These are phyloP conservation scores for Ogataea trehaloabstinens DNA, from an alignment of 805 yeast genomes.

Conservation along the genomic window DNA sequence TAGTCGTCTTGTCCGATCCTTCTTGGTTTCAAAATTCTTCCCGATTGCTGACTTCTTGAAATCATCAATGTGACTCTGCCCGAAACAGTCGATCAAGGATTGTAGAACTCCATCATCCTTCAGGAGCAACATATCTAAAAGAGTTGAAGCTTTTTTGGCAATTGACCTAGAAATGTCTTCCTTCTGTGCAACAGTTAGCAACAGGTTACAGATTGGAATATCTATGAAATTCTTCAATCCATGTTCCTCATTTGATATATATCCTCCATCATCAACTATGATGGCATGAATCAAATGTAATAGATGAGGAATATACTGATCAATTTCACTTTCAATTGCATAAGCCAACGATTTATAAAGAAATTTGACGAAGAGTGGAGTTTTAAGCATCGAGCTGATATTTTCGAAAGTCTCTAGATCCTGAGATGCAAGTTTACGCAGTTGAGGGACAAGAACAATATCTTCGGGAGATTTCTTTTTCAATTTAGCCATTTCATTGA, in stretches of 20 bases:
- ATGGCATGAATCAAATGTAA: slow-evolving; percentile 70
- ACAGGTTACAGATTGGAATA: slow-evolving; percentile 55
- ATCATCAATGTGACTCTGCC: slow-evolving; percentile 47
- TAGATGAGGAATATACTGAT: slow-evolving; percentile 55
- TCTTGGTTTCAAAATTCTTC: slow-evolving; percentile 47
- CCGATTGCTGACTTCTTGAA: slow-evolving; percentile 48
- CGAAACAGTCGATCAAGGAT: slow-evolving; percentile 54
- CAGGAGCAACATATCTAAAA: slow-evolving; percentile 49
- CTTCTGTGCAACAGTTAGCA: slow-evolving; percentile 51
- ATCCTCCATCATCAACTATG: slow-evolving; percentile 30
- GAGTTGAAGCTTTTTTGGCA: slow-evolving; percentile 52
- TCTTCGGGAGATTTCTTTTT: slow-evolving; percentile 38
- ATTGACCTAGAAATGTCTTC: slow-evolving; percentile 46
- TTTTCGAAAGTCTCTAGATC: slow-evolving; percentile 32
- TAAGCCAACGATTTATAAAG: slow-evolving; percentile 55
- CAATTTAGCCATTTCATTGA: slow-evolving; percentile 40
- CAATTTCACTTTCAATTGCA: slow-evolving; percentile 49
- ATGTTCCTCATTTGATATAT: slow-evolving; percentile 38
- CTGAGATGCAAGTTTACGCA: slow-evolving; percentile 30
- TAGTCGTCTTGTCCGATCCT: slow-evolving; percentile 52
- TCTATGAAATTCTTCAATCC: slow-evolving; percentile 37
- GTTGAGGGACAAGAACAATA: slow-evolving; percentile 48
- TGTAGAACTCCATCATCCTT: slow-evolving; percentile 51
- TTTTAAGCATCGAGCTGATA: slow-evolving; percentile 51
- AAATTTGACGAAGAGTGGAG: slow-evolving; percentile 52